Evolutionary conservation across 2,329 filamentous ascomycete genomes (phyloP).

Genomic region (Rosellinia necatrix): DNA sequence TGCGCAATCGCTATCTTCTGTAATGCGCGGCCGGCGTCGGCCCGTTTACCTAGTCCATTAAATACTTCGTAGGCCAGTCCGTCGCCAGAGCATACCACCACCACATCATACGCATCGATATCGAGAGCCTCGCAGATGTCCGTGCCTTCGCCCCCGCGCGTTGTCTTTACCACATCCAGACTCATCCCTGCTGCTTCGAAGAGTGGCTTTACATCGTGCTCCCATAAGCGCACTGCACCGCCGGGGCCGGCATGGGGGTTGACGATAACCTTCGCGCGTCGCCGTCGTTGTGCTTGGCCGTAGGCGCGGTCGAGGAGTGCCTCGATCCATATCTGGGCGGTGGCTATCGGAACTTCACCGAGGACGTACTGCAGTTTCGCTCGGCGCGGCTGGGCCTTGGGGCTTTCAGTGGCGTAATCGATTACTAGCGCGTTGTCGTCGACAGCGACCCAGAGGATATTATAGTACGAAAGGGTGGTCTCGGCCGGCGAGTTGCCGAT

Average conservation of each 20-base stretch:
- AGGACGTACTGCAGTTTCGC: slow-evolving; percentile 66
- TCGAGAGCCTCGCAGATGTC: slow-evolving; percentile 78
- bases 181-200: slow-evolving; percentile 80
- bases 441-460: slow-evolving; percentile 81
- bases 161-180: slow-evolving; percentile 74
- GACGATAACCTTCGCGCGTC: slow-evolving; percentile 83
- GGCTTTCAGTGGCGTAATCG: slow-evolving; percentile 68
- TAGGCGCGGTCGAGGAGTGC: slow-evolving; percentile 74
- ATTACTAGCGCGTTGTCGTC: slow-evolving; percentile 66
- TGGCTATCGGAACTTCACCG: slow-evolving; percentile 44
- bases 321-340: slow-evolving; percentile 65
- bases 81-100: slow-evolving; percentile 90
- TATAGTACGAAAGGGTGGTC: slow-evolving; percentile 71
- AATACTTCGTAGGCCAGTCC: slow-evolving; percentile 92
- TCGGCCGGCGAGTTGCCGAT: slow-evolving; percentile 27
- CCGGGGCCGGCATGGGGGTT: slow-evolving; percentile 92
- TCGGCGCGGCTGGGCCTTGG: slow-evolving; percentile 64
- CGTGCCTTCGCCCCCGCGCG: slow-evolving; percentile 74
- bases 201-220: slow-evolving; percentile 76
- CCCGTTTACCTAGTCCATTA: slow-evolving; percentile 81
- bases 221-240: slow-evolving; percentile 72
- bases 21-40: slow-evolving; percentile 76
- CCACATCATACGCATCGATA: slow-evolving; percentile 78
- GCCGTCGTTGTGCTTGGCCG: slow-evolving; percentile 66
- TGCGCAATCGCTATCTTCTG: slow-evolving; percentile 80